Conservation (phyloP, 2,329 filamentous ascomycete species). For the Colletotrichum coccodes region DNA sequence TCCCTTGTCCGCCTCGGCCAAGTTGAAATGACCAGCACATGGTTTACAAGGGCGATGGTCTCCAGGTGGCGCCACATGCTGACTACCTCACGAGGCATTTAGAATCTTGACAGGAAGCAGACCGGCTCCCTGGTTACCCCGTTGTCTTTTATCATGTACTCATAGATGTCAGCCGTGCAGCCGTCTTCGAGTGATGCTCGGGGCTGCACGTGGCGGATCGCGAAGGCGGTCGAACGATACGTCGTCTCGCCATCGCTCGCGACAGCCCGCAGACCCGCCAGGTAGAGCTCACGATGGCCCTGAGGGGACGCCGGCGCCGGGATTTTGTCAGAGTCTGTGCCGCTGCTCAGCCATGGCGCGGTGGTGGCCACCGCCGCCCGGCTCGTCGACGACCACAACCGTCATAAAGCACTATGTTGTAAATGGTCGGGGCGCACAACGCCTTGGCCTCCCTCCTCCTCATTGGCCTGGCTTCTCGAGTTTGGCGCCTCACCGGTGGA, state of each 20-base stretch:
- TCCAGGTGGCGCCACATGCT: slow-evolving; percentile 4
- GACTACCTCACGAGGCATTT: too few species aligned
- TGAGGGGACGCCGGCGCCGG: slow-evolving; percentile 10
- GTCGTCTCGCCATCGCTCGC: slow-evolving; percentile 16
- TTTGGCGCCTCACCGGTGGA: slow-evolving; percentile 4
- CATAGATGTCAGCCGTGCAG: slow-evolving; percentile 17
- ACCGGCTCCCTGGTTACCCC: background rate
- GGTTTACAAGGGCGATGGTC: background rate
- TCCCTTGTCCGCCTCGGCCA: background rate
- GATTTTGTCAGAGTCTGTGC: slow-evolving; percentile 12
- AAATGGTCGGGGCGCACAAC: background rate
- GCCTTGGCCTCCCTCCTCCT: background rate
- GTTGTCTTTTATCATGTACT: background rate
- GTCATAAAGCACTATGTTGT: background rate
- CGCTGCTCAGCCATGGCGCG: slow-evolving; percentile 21
- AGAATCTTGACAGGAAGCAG: too few species aligned
- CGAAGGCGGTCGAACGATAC: background rate
- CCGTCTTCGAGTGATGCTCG: slow-evolving; percentile 3
- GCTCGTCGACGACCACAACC: slow-evolving; percentile 2
- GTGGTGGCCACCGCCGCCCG: background rate
- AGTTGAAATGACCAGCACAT: background rate
- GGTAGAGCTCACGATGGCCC: slow-evolving; percentile 9
- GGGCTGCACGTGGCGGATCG: background rate
- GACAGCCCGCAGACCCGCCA: slow-evolving; percentile 17
- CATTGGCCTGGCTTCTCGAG: background rate